These are phyloP conservation scores for Populus tremula DNA, from an alignment of 345 rosid genomes.

Conservation along the genomic window DNA sequence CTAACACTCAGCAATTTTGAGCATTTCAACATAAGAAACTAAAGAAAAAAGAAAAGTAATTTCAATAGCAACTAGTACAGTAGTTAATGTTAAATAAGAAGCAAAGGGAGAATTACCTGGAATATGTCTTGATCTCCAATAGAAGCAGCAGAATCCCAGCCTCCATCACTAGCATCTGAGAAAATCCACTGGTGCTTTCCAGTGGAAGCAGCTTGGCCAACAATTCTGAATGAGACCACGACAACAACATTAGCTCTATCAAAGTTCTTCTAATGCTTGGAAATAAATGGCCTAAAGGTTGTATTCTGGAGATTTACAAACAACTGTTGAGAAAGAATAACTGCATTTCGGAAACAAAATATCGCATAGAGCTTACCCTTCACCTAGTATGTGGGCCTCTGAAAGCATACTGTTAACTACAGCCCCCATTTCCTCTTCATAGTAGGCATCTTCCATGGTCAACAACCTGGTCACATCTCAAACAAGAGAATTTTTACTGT, in stretches of 20 bases:
- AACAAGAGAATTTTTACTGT: conserved; percentile 15
- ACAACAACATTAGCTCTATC: neutral
- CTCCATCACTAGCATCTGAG: conserved; percentile 40
- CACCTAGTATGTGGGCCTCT: conserved; percentile 63
- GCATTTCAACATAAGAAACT: neutral
- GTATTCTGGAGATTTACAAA: neutral
- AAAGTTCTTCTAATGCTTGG: neutral
- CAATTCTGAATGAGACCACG: conserved; percentile 18
- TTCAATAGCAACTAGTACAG: neutral
- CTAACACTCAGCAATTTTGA: neutral
- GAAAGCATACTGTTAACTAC: conserved; percentile 51
- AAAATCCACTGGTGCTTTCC: conserved; percentile 70
- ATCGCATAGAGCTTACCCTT: conserved; percentile 57
- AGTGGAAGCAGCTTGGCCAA: conserved; percentile 58
- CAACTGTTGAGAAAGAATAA: neutral
- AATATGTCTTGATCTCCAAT: conserved; percentile 17
- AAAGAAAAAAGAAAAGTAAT: neutral
- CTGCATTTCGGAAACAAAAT: neutral
- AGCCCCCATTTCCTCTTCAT: conserved; percentile 50
- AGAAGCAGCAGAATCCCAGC: conserved; percentile 14
- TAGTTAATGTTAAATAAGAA: neutral
- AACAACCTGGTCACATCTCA: conserved; percentile 53
- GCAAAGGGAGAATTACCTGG: conserved; percentile 36
- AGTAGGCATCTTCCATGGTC: conserved; percentile 67
- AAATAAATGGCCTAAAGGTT: neutral